Percentiles rank a stretch among this genome's conserved stretches.
phyloP scores from a whole-genome alignment of 176 grass and related monocot genomes.

The Triticum monococcum region DNA sequence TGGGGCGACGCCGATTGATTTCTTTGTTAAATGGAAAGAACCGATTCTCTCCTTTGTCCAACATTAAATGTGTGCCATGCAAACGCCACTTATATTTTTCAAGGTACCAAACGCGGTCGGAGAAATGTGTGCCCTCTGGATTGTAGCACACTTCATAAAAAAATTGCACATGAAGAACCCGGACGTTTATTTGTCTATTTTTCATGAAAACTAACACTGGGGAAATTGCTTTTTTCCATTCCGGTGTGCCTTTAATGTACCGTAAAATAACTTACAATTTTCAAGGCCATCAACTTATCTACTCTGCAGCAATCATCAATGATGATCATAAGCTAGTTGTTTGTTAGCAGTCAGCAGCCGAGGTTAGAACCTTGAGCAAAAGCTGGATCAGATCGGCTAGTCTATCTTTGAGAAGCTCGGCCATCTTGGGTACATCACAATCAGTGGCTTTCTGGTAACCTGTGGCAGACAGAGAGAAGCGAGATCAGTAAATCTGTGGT shows the following conservation, averaged over 20 bases:
- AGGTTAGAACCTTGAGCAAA: slow-evolving; percentile 7
- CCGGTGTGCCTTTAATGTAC: neutral
- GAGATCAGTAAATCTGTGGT: slow-evolving; percentile 9
- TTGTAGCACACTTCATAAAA: too few species aligned
- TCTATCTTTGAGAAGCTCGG: slow-evolving; percentile 21
- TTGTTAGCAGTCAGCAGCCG: slow-evolving; percentile 37
- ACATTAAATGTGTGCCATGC: neutral
- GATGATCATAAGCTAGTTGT: slow-evolving; percentile 20
- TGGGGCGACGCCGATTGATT: neutral
- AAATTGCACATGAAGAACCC: neutral
- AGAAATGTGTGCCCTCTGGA: neutral
- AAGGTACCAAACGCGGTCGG: neutral
- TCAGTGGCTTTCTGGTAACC: slow-evolving; percentile 94
- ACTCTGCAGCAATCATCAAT: neutral
- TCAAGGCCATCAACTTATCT: slow-evolving; percentile 16
- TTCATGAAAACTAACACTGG: neutral
- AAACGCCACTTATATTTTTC: neutral
- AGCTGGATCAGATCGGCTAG: neutral
- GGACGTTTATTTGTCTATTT: too few species aligned
- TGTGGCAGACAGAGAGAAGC: slow-evolving; percentile 37
- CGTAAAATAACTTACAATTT: neutral
- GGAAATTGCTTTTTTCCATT: neutral
- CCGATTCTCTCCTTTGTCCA: neutral
- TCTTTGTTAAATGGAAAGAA: neutral
- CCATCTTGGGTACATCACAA: slow-evolving; percentile 35